A percentile compares a stretch with the other conserved stretches of the same genome.
phyloP scores from a whole-genome alignment of 2,329 filamentous ascomycete species.

The Botrytis galanthina region DNA sequence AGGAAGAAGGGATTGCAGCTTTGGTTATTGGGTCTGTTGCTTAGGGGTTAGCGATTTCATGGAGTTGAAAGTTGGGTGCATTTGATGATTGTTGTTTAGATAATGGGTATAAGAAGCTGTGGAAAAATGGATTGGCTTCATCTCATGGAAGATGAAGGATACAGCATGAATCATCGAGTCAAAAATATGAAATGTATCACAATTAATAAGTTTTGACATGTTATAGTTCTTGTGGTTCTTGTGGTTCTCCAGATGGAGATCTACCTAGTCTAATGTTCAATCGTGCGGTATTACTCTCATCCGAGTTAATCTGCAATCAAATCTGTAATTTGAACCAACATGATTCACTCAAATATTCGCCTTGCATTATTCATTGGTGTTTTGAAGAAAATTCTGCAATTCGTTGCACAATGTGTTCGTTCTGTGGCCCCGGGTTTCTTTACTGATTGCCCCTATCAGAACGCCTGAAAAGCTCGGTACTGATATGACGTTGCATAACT shows the following conservation, averaged over 20 bases:
- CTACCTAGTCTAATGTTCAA: not conserved
- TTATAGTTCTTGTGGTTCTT: not conserved
- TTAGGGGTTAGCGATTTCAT: slow-evolving; percentile 31
- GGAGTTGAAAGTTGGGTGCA: slow-evolving; percentile 32
- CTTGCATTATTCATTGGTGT: not conserved
- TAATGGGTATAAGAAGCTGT: slow-evolving; percentile 30
- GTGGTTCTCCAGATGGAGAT: not conserved
- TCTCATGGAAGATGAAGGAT: slow-evolving; percentile 23
- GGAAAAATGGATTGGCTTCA: slow-evolving; percentile 19
- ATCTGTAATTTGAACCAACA: not conserved
- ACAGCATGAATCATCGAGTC: slow-evolving; percentile 1
- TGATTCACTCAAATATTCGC: not conserved
- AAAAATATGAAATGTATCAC: slow-evolving; percentile 22
- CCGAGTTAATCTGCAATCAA: not conserved
- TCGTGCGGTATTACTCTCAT: not conserved
- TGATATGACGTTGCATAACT: slow-evolving; percentile 14
- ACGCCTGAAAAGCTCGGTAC: slow-evolving; percentile 16
- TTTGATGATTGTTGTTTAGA: slow-evolving; percentile 35
- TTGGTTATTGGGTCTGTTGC: slow-evolving; percentile 82
- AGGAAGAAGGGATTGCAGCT: slow-evolving; percentile 86
- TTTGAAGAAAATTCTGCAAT: slow-evolving; percentile 2
- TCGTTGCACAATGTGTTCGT: not conserved
- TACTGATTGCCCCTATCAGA: slow-evolving; percentile 16
- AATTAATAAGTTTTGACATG: not conserved
- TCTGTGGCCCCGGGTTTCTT: not conserved